These are phyloP conservation scores for Apiosordaria backusii DNA, from an alignment of 495 filamentous ascomycete genomes.

Conservation along the genomic window DNA sequence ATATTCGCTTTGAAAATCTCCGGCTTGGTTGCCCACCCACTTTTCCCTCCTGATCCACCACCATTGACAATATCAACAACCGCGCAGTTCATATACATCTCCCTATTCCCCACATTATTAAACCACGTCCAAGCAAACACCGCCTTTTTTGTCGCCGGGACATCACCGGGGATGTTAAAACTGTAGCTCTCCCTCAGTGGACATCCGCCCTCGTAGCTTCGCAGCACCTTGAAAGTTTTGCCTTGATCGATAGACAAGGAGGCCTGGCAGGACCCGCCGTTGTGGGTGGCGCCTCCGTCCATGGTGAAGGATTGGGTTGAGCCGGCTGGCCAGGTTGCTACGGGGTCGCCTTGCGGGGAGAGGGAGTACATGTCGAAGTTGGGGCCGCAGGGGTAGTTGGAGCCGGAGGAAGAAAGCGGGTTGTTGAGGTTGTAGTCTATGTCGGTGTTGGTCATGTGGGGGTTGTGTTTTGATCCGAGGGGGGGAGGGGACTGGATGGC, in stretches of 20 bases:
- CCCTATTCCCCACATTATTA: slow-evolving; percentile 77
- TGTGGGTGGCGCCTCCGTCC: slow-evolving; percentile 53
- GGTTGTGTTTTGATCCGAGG: slow-evolving; percentile 46
- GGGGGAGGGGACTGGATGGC: slow-evolving; percentile 51
- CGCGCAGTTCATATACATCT: slow-evolving; percentile 93
- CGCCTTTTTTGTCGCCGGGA: slow-evolving; percentile 54
- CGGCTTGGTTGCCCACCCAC: slow-evolving; percentile 34
- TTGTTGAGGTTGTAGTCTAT: slow-evolving; percentile 46
- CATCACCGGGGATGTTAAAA: slow-evolving; percentile 54
- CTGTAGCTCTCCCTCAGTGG: slow-evolving; percentile 30
- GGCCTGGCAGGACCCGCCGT: slow-evolving; percentile 63
- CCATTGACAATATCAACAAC: slow-evolving; percentile 50
- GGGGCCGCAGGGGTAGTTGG: slow-evolving; percentile 59
- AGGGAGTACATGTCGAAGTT: slow-evolving; percentile 46
- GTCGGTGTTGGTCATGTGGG: slow-evolving; percentile 32
- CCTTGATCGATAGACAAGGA: slow-evolving; percentile 59
- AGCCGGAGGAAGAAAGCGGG: slow-evolving; percentile 45
- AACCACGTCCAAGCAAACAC: slow-evolving; percentile 85
- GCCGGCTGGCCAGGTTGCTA: slow-evolving; percentile 53
- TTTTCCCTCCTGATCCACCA: slow-evolving; percentile 1
- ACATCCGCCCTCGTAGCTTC: slow-evolving; percentile 42
- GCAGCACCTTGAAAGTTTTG: slow-evolving; percentile 44
- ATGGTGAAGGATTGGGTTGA: slow-evolving; percentile 53
- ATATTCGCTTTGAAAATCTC: slow-evolving; percentile 49
- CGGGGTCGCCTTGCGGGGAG: slow-evolving; percentile 40